Conservation (phyloP, 257 asterid species). For the Cordia subcordata region DNA sequence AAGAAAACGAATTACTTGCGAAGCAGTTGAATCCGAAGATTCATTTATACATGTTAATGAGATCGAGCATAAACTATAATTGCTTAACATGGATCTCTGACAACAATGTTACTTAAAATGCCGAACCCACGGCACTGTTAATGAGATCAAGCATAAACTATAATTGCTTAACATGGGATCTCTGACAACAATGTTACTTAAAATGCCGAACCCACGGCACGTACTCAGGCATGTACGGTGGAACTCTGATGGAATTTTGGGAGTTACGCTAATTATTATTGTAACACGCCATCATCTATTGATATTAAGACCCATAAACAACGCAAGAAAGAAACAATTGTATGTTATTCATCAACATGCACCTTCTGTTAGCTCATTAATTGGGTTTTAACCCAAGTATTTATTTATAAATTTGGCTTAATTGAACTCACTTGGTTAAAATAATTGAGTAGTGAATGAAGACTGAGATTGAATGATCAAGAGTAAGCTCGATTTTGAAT, state of each 20-base stretch:
- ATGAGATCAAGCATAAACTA: neutral
- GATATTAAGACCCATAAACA: neutral
- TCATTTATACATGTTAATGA: conserved; percentile 17
- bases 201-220: conserved; percentile 20
- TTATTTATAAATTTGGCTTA: too few species aligned
- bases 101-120: conserved; percentile 27
- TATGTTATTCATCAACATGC: conserved; percentile 16
- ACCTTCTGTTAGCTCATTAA: too few species aligned
- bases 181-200: conserved; percentile 22
- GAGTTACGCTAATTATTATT: conserved; percentile 4
- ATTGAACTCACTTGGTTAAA: too few species aligned
- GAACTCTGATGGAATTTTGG: conserved; percentile 19
- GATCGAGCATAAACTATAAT: neutral
- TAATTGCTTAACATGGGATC: conserved; percentile 23
- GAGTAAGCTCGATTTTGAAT: too few species aligned
- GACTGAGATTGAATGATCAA: too few species aligned
- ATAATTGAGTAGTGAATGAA: too few species aligned
- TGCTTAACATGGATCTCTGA: conserved; percentile 22
- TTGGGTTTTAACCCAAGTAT: too few species aligned
- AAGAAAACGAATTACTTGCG: neutral
- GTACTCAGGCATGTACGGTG: conserved; percentile 33
- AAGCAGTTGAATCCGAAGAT: neutral
- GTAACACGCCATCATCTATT: too few species aligned
- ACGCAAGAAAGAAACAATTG: conserved; percentile 1
- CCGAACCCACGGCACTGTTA: conserved; percentile 13